A percentile compares a stretch with the other conserved stretches of the same genome.
phyloP scores from a whole-genome alignment of 106 monocot genomes.

The Triglochin maritima region DNA sequence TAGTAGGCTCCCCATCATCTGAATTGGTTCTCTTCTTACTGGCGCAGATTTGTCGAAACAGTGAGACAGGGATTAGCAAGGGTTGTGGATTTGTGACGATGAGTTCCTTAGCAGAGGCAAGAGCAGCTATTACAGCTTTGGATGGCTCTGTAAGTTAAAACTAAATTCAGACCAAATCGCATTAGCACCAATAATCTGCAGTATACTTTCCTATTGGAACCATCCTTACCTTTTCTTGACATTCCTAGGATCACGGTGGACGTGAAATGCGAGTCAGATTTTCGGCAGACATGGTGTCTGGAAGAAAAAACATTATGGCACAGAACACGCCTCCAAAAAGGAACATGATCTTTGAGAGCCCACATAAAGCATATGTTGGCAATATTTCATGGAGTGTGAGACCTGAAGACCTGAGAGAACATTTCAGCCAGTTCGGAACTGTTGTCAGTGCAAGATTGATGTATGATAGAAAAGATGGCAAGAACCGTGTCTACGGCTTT shows the following conservation, averaged over 20 bases:
- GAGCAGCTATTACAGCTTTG: conserved; percentile 44
- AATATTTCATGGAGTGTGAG: conserved; percentile 61
- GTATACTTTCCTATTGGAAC: neutral
- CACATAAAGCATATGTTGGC: conserved; percentile 62
- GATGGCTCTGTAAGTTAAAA: conserved; percentile 60
- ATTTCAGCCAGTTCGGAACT: conserved; percentile 71
- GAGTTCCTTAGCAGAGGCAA: conserved; percentile 55
- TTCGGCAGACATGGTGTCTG: conserved; percentile 53
- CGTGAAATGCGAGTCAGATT: conserved; percentile 75
- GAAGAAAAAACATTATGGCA: conserved; percentile 33
- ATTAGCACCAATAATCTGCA: neutral
- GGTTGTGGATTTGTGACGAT: conserved; percentile 67
- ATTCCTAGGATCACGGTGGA: conserved; percentile 47
- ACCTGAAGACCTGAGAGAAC: conserved; percentile 55
- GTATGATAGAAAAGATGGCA: conserved; percentile 57
- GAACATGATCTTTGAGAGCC: conserved; percentile 60
- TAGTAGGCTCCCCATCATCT: too few species aligned
- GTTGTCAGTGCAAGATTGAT: conserved; percentile 64
- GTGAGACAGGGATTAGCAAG: conserved; percentile 49
- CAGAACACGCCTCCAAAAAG: conserved; percentile 39
- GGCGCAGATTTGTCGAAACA: conserved; percentile 54
- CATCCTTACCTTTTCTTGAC: neutral
- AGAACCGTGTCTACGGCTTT: conserved; percentile 72
- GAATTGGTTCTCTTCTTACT: too few species aligned
- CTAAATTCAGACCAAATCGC: neutral